Evolutionary conservation across 139 green algal species (phyloP).

Genomic region (Microglena sp.): DNA sequence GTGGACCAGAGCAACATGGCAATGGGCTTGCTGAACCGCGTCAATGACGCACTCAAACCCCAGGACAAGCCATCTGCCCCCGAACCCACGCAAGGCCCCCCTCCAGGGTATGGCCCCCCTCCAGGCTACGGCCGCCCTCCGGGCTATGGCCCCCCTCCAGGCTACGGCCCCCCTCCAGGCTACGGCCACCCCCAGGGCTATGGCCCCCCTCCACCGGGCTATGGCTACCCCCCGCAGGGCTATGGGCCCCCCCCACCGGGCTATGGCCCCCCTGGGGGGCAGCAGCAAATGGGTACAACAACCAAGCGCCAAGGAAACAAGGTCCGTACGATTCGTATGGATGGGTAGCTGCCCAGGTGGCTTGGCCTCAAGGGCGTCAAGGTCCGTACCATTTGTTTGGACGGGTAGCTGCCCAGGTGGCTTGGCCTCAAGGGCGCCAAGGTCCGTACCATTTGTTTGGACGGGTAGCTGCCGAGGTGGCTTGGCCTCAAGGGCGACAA

Average conservation of each 20-base stretch:
- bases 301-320: too few relatives aligned
- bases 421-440: too few relatives aligned
- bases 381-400: too few relatives aligned
- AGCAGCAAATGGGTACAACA: background rate
- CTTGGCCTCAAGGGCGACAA: too few relatives aligned
- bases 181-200: background rate
- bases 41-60: conserved; percentile 16
- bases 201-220: background rate
- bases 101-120: background rate
- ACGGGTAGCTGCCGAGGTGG: too few relatives aligned
- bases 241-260: conserved; percentile 6
- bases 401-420: too few relatives aligned
- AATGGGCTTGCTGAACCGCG: conserved; percentile 28
- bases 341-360: too few relatives aligned
- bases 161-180: background rate
- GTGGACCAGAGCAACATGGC: conserved; percentile 30
- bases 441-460: too few relatives aligned
- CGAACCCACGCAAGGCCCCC: background rate
- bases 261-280: background rate
- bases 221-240: conserved; percentile 1
- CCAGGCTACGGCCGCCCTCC: background rate
- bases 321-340: too few relatives aligned
- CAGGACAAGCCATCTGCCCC: background rate
- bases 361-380: too few relatives aligned
- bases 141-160: background rate